These are phyloP conservation scores for Colletotrichum musicola DNA, from an alignment of 2,329 filamentous ascomycete species.

Conservation along the genomic window DNA sequence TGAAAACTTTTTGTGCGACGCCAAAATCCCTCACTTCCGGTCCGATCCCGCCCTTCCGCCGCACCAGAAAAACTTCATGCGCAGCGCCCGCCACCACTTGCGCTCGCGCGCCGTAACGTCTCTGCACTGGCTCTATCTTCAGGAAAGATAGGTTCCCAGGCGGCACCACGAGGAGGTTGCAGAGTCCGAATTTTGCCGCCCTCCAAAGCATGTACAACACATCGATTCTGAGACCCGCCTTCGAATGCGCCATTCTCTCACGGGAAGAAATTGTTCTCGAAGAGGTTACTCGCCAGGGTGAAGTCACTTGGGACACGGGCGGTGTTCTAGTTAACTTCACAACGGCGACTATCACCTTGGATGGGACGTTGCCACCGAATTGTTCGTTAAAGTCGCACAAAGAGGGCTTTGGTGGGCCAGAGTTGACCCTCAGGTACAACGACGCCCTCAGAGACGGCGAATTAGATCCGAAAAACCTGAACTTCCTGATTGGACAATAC, in stretches of 20 bases:
- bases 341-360: not conserved
- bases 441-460: too few relatives aligned
- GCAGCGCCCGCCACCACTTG: not conserved
- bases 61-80: too few relatives aligned
- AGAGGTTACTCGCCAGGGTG: not conserved
- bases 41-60: too few relatives aligned
- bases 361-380: too few relatives aligned
- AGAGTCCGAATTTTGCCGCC: slow-evolving; percentile 34
- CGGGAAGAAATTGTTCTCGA: not conserved
- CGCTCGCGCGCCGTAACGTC: slow-evolving; percentile 5
- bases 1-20: too few relatives aligned
- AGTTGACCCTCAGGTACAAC: too few relatives aligned
- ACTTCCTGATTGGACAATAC: not conserved
- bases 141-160: slow-evolving; percentile 18
- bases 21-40: too few relatives aligned
- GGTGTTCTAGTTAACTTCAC: not conserved
- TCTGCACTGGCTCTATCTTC: slow-evolving; percentile 25
- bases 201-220: not conserved
- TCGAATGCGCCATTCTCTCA: not conserved
- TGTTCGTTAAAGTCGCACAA: too few relatives aligned
- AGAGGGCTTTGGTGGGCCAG: too few relatives aligned
- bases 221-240: not conserved
- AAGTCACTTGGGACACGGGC: not conserved
- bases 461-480: not conserved
- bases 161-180: not conserved